Percentiles rank a stretch among this genome's conserved stretches.
Evolutionary conservation across 306 rosid species (phyloP).

Genomic region (Aeschynomene evenia): DNA sequence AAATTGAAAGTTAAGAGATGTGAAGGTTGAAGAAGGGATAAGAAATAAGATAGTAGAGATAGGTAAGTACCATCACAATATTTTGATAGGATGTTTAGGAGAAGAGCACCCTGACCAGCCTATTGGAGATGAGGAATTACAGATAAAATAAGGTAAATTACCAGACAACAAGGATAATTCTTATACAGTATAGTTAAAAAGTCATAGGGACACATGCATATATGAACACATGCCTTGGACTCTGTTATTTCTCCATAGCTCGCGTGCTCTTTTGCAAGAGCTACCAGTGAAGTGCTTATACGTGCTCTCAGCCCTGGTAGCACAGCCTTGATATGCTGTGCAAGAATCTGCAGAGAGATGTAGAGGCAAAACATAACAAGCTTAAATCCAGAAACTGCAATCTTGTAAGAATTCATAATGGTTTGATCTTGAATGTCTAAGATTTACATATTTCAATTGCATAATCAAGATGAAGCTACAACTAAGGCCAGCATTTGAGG

Average conservation of each 20-base stretch:
- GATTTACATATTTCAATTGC: background rate
- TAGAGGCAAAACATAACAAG: constrained; percentile 21
- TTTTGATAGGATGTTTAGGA: constrained; percentile 86
- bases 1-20: background rate
- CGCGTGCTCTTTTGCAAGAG: constrained; percentile 88
- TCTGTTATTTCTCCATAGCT: constrained; percentile 90
- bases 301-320: constrained; percentile 87
- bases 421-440: constrained; percentile 28
- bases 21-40: background rate
- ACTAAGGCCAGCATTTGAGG: constrained; percentile 3
- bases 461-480: background rate
- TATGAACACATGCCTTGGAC: constrained; percentile 64
- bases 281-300: constrained; percentile 65
- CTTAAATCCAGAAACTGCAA: constrained; percentile 18
- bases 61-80: constrained; percentile 72
- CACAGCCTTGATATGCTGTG: constrained; percentile 78
- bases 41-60: background rate
- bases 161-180: constrained; percentile 6
- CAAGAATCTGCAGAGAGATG: constrained; percentile 66
- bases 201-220: constrained; percentile 8
- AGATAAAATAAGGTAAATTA: constrained; percentile 16
- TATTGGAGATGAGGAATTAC: constrained; percentile 32
- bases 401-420: background rate
- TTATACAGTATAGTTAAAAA: constrained; percentile 3
- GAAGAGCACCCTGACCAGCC: constrained; percentile 97